Conservation (phyloP, 176 grass and related monocot species). For the Pontederia paniculata region DNA sequence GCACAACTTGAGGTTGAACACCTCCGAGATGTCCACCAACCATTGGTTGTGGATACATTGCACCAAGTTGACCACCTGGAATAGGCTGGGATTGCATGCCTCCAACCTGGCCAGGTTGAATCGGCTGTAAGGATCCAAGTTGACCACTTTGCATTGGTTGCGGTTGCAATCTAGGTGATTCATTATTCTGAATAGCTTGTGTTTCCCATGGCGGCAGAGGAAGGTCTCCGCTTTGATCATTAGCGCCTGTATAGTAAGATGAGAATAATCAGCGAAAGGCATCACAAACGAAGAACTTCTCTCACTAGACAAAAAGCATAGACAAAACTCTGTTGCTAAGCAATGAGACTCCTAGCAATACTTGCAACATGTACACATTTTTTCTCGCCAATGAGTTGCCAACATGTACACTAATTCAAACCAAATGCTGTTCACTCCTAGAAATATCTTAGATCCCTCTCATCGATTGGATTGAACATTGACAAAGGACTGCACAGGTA, state of each 20-base stretch:
- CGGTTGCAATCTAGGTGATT: slow-evolving; percentile 26
- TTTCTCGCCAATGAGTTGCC: no score
- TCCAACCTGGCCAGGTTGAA: neutral
- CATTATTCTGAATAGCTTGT: slow-evolving; percentile 24
- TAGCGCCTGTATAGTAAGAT: slow-evolving; percentile 26
- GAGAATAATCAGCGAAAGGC: slow-evolving; percentile 7
- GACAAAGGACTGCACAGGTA: no score
- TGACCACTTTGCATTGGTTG: slow-evolving; percentile 28
- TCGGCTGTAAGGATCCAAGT: slow-evolving; percentile 20
- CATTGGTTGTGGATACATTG: slow-evolving; percentile 7
- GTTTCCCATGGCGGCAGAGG: slow-evolving; percentile 54
- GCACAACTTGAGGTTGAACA: slow-evolving; percentile 11
- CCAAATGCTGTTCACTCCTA: no score
- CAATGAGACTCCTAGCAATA: no score
- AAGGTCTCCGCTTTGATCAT: slow-evolving; percentile 31
- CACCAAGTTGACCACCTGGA: slow-evolving; percentile 16
- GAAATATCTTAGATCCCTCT: no score
- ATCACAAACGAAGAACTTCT: neutral
- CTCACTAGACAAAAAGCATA: neutral
- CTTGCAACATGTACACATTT: no score
- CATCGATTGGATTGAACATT: no score
- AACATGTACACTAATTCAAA: no score
- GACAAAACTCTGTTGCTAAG: no score
- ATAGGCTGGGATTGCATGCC: slow-evolving; percentile 22
- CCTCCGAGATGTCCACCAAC: neutral